Evolutionary conservation across 2,329 filamentous ascomycete genomes (phyloP).

Genomic region (Fusarium coicis): DNA sequence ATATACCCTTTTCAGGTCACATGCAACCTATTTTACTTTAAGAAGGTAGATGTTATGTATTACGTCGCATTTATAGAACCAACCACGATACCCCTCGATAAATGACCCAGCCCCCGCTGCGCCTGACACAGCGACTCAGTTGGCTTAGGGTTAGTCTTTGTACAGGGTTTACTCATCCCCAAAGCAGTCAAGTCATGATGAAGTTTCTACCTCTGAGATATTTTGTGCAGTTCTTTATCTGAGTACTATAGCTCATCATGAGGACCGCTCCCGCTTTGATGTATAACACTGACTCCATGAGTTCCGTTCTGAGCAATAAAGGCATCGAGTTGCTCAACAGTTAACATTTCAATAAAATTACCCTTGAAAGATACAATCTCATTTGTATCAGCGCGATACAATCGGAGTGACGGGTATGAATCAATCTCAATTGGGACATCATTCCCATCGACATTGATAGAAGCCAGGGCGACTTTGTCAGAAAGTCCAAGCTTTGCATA

Average conservation of each 20-base stretch:
- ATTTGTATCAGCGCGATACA: background rate
- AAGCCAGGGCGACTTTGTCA: background rate
- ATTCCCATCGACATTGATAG: background rate
- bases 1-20: no score
- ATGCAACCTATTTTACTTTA: no score
- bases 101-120: no score
- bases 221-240: background rate
- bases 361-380: background rate
- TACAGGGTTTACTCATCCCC: no score
- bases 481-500: background rate
- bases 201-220: no score
- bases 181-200: no score
- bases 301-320: background rate
- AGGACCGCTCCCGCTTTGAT: no score
- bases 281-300: background rate
- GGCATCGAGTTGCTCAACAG: background rate
- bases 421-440: constrained; percentile 7
- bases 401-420: background rate
- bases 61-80: no score
- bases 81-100: no score
- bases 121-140: no score
- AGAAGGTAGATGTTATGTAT: no score
- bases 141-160: no score
- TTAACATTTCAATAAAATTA: background rate
- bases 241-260: background rate